phyloP scores from a whole-genome alignment of 148 eudicot genomes.

The Silene uniflora region DNA sequence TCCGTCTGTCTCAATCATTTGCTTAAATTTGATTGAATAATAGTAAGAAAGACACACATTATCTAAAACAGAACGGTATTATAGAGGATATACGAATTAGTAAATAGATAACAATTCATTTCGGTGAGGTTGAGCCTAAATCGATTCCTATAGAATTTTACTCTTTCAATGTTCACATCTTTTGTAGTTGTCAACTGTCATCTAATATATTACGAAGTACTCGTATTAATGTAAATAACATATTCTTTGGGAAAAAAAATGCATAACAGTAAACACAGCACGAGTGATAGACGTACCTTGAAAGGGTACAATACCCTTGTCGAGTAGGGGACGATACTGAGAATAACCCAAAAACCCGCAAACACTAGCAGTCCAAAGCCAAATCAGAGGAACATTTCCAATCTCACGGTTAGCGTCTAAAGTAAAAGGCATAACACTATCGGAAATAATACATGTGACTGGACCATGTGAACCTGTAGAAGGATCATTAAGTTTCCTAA shows the following conservation, averaged over 20 bases:
- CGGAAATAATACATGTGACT: conserved; percentile 31
- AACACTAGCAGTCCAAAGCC: conserved; percentile 38
- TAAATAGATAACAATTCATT: too few species aligned
- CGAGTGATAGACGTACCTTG: conserved; percentile 28
- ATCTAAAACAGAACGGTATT: background rate
- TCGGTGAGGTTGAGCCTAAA: too few species aligned
- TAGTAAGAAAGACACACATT: background rate
- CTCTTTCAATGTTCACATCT: too few species aligned
- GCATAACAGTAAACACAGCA: too few species aligned
- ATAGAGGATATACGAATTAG: too few species aligned
- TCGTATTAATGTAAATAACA: too few species aligned
- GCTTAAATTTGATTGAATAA: too few species aligned
- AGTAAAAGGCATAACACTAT: conserved; percentile 32
- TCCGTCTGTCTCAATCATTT: too few species aligned
- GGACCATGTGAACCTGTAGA: conserved; percentile 18
- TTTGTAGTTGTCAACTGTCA: too few species aligned
- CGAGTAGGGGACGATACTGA: conserved; percentile 17
- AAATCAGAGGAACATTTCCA: conserved; percentile 21
- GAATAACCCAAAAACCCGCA: conserved; percentile 34
- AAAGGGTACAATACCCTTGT: conserved; percentile 32
- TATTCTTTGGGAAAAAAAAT: too few species aligned
- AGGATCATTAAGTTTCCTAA: conserved; percentile 10
- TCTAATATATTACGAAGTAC: too few species aligned
- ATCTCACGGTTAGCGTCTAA: conserved; percentile 18
- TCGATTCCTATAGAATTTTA: too few species aligned